Conservation (phyloP, 495 filamentous ascomycete genomes). For the Copromyces sp. region DNA sequence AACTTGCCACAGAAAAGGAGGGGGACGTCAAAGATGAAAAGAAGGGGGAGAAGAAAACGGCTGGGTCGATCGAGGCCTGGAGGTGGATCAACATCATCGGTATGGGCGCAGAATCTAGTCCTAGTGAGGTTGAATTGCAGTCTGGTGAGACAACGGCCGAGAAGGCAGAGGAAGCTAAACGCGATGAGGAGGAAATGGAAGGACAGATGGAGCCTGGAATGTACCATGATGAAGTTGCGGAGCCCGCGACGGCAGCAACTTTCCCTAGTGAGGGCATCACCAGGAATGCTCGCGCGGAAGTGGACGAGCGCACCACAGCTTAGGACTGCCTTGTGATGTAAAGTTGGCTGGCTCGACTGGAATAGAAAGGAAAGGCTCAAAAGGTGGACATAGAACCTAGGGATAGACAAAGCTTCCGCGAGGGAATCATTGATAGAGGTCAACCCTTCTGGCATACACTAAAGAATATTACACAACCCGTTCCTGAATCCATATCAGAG, state of each 20-base stretch:
- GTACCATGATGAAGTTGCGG: not conserved
- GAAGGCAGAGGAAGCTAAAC: conserved; percentile 13
- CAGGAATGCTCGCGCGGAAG: not conserved
- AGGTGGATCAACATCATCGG: conserved; percentile 35
- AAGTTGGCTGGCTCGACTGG: not conserved
- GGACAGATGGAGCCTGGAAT: conserved; percentile 29
- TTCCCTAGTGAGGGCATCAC: not conserved
- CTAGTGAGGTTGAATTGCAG: conserved; percentile 13
- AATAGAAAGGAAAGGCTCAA: not conserved
- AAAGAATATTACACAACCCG: not conserved
- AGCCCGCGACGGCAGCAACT: not conserved
- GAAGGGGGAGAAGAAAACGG: conserved; percentile 1
- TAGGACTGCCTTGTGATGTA: not conserved
- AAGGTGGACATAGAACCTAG: not conserved
- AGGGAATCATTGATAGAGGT: not conserved
- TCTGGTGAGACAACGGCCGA: not conserved
- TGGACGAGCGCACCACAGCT: not conserved
- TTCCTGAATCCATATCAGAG: not conserved
- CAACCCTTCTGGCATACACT: not conserved
- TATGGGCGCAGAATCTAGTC: conserved; percentile 21
- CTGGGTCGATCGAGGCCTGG: conserved; percentile 18
- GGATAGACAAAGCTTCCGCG: not conserved
- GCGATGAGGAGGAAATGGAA: conserved; percentile 30
- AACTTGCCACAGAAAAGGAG: not conserved
- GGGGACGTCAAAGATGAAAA: conserved; percentile 4